Evolutionary conservation across 2,329 filamentous ascomycete species (phyloP).

Genomic region (Blastomyces silverae): DNA sequence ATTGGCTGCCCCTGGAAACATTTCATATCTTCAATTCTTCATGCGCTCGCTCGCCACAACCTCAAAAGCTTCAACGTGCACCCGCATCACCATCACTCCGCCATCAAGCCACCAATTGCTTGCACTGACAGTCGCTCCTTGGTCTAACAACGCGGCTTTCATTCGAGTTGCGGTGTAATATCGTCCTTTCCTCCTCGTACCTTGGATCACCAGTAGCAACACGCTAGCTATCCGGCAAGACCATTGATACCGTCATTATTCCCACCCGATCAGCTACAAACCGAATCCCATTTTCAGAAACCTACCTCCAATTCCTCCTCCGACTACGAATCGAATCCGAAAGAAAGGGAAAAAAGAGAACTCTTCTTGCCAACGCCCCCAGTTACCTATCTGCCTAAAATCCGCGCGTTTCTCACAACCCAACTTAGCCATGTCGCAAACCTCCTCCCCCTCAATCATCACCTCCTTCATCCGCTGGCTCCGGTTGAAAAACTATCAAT

Average conservation of each 20-base stretch:
- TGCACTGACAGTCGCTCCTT: too few species aligned
- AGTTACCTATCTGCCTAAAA: background rate
- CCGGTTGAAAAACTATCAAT: slow-evolving; percentile 92
- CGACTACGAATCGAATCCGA: too few species aligned
- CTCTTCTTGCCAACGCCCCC: background rate
- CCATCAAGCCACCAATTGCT: too few species aligned
- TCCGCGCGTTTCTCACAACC: background rate
- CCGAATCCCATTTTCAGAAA: too few species aligned
- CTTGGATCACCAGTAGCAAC: too few species aligned
- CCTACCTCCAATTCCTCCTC: too few species aligned
- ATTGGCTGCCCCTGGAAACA: background rate
- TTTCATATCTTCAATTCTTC: too few species aligned
- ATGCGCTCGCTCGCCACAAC: background rate
- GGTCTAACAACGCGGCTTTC: background rate
- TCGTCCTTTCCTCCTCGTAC: background rate
- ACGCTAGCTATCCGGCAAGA: too few species aligned
- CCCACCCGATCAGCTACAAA: background rate
- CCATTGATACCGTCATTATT: background rate
- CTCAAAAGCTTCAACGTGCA: background rate
- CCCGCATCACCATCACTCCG: too few species aligned
- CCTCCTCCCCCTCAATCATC: slow-evolving; percentile 35
- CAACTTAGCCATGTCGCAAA: slow-evolving; percentile 13
- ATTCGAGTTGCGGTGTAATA: background rate
- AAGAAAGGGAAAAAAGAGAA: background rate
- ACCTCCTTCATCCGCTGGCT: slow-evolving; percentile 69